Percentiles rank a stretch among this genome's conserved stretches.
phyloP scores from a whole-genome alignment of 192 early-diverging fungal species.

The Physocladia obscura region DNA sequence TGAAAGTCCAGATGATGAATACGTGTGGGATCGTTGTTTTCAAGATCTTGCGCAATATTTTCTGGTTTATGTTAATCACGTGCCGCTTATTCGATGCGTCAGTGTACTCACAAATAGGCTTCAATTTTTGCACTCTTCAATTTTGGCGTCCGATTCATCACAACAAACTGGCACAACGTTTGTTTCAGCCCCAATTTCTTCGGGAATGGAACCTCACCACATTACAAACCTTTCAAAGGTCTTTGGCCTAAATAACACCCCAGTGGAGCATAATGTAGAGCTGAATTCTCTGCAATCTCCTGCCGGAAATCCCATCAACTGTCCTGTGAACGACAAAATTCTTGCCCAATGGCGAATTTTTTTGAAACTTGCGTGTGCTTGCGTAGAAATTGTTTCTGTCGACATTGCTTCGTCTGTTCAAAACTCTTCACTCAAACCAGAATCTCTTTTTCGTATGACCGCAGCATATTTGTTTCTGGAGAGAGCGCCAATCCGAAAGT shows the following conservation, averaged over 20 bases:
- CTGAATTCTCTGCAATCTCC: too few relatives aligned
- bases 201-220: conserved; percentile 10
- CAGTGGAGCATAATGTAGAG: too few relatives aligned
- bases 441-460: conserved; percentile 62
- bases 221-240: conserved; percentile 21
- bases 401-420: neutral
- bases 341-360: conserved; percentile 76
- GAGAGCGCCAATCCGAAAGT: conserved; percentile 62
- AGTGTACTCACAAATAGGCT: conserved; percentile 63
- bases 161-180: conserved; percentile 46
- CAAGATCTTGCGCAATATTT: conserved; percentile 64
- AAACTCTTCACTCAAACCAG: conserved; percentile 4
- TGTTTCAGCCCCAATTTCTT: neutral
- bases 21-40: conserved; percentile 71
- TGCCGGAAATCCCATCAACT: neutral
- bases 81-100: conserved; percentile 44
- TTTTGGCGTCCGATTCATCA: conserved; percentile 56
- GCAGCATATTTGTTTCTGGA: conserved; percentile 71
- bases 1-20: conserved; percentile 51
- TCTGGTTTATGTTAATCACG: conserved; percentile 54
- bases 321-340: conserved; percentile 47
- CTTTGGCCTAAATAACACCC: too few relatives aligned
- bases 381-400: conserved; percentile 48
- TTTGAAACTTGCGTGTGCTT: conserved; percentile 70
- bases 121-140: conserved; percentile 60